Conservation (phyloP, 208 protist genomes). For the Histomonas meleagridis region DNA sequence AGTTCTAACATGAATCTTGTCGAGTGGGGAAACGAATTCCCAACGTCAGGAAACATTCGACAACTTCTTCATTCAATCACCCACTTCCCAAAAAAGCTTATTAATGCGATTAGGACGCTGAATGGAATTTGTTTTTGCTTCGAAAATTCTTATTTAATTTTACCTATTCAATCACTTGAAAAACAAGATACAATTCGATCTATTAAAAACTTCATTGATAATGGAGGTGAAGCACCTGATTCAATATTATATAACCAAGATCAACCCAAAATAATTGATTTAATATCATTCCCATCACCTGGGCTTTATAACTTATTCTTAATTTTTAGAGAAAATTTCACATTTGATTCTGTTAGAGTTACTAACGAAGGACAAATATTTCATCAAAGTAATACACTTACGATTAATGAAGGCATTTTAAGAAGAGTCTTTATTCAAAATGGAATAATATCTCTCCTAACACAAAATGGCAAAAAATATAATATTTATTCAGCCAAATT, state of each 20-base stretch:
- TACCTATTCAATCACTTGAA: not conserved
- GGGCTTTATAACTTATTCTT: not conserved
- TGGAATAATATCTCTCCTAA: not conserved
- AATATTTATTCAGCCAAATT: not conserved
- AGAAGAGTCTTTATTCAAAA: not conserved
- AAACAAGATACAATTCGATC: not conserved
- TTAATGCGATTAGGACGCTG: not conserved
- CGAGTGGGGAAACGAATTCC: not conserved
- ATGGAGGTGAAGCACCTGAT: not conserved
- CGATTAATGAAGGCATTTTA: not conserved
- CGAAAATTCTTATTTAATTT: not conserved
- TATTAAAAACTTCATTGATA: not conserved
- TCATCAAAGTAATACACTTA: not conserved
- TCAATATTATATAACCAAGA: not conserved
- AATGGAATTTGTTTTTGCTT: not conserved
- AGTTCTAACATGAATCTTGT: too few relatives aligned
- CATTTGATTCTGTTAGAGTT: not conserved
- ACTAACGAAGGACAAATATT: not conserved
- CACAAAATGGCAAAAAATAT: not conserved
- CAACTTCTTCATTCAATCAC: not conserved
- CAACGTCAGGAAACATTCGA: not conserved
- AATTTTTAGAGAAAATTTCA: not conserved
- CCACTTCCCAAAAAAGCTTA: not conserved
- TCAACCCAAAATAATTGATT: not conserved
- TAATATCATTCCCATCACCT: not conserved